Evolutionary conservation across 768 basidiomycete species (phyloP).

Genomic region (Pisolithus tinctorius): DNA sequence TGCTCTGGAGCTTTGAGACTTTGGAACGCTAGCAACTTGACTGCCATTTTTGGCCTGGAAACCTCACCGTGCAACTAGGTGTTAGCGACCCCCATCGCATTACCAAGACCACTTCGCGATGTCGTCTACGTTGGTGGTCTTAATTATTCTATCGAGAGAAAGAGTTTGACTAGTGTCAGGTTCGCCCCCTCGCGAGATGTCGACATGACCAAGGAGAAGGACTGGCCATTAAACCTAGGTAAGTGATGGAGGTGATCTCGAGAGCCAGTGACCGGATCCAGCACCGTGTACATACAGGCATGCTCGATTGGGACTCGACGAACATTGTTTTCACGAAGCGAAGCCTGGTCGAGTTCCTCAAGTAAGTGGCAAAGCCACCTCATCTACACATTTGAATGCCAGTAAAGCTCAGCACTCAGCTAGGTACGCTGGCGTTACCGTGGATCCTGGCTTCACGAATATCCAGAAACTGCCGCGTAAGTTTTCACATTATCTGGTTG

Average conservation of each 20-base stretch:
- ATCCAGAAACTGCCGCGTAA: slow-evolving; percentile 72
- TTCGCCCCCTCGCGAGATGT: slow-evolving; percentile 51
- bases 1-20: too few relatives aligned
- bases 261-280: neutral
- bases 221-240: slow-evolving; percentile 70
- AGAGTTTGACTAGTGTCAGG: slow-evolving; percentile 25
- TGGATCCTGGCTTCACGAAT: slow-evolving; percentile 69
- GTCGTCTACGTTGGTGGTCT: neutral
- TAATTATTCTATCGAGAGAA: neutral
- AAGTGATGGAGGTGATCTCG: slow-evolving; percentile 7
- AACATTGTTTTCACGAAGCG: slow-evolving; percentile 78
- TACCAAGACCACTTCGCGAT: neutral
- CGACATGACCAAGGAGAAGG: slow-evolving; percentile 61
- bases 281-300: slow-evolving; percentile 34
- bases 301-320: slow-evolving; percentile 77
- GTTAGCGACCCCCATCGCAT: neutral
- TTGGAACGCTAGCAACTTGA: too few relatives aligned
- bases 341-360: slow-evolving; percentile 68
- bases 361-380: slow-evolving; percentile 35
- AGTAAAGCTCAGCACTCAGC: slow-evolving; percentile 20
- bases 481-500: slow-evolving; percentile 5
- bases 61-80: neutral
- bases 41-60: neutral
- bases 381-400: slow-evolving; percentile 1
- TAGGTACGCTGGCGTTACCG: slow-evolving; percentile 69